Percentiles rank a stretch among this genome's conserved stretches.
Evolutionary conservation across 1,284 basidiomycete species (phyloP).

Genomic region (Marasmius fiardii): DNA sequence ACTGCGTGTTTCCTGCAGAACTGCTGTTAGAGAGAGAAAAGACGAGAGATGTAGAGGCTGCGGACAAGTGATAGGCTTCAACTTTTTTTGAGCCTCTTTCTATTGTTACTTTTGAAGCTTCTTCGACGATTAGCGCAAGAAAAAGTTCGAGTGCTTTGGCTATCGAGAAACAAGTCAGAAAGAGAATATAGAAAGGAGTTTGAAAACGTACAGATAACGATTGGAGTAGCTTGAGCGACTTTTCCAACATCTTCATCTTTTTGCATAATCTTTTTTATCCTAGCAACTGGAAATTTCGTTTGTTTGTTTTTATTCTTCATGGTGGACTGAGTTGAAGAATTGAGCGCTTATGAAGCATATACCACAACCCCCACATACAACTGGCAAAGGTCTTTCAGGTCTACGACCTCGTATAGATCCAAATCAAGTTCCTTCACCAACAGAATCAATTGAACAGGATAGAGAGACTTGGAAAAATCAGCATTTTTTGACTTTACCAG

Average conservation of each 20-base stretch:
- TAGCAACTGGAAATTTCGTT: constrained; percentile 80
- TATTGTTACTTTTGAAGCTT: constrained; percentile 79
- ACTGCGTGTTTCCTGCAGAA: constrained; percentile 86
- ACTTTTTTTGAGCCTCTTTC: constrained; percentile 87
- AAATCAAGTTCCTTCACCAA: constrained; percentile 91
- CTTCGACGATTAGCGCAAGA: constrained; percentile 83
- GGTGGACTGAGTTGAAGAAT: too few relatives aligned
- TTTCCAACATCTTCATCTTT: constrained; percentile 99
- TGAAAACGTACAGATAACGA: constrained; percentile 87
- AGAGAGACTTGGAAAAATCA: too few relatives aligned
- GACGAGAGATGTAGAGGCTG: constrained; percentile 19
- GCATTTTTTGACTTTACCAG: constrained; percentile 80
- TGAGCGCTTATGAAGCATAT: constrained; percentile 43
- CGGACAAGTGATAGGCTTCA: constrained; percentile 92
- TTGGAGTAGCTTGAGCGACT: constrained; percentile 94
- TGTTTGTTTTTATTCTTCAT: constrained; percentile 87
- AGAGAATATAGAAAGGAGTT: not conserved
- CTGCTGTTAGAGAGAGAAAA: constrained; percentile 2
- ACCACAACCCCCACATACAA: constrained; percentile 79
- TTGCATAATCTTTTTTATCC: constrained; percentile 99
- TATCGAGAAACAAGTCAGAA: constrained; percentile 32
- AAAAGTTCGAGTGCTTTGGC: constrained; percentile 97
- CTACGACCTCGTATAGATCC: constrained; percentile 85
- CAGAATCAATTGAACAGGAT: constrained; percentile 68
- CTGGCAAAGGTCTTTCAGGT: constrained; percentile 68